phyloP scores from a whole-genome alignment of 2,329 filamentous ascomycete species.

The Ophiocordyceps camponoti-floridani region DNA sequence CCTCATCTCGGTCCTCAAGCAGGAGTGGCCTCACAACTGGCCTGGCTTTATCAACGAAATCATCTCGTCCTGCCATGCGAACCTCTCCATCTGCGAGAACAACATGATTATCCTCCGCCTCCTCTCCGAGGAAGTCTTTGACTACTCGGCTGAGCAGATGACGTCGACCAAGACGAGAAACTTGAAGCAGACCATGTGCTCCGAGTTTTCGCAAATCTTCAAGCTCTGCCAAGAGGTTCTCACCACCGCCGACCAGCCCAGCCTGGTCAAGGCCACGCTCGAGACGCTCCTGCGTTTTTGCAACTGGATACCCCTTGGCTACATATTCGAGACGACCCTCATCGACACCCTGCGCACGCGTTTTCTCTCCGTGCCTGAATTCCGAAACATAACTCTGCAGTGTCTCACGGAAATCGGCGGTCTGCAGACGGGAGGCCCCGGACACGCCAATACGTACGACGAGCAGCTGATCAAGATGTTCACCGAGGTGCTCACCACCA shows the following conservation, averaged over 20 bases:
- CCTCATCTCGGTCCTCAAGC: conserved; percentile 91
- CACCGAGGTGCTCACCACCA: conserved; percentile 83
- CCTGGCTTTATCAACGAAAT: conserved; percentile 99
- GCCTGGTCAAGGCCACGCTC: conserved; percentile 85
- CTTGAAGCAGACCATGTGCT: conserved; percentile 95
- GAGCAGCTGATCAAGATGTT: conserved; percentile 98
- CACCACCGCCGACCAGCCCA: conserved; percentile 72
- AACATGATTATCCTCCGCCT: conserved; percentile 97
- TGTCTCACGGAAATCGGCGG: conserved; percentile 95
- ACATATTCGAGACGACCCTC: conserved; percentile 94
- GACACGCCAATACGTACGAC: conserved; percentile 58
- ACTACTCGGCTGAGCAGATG: conserved; percentile 98
- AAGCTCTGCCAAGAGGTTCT: conserved; percentile 93
- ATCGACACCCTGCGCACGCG: conserved; percentile 87
- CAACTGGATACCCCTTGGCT: conserved; percentile 97
- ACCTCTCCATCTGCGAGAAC: conserved; percentile 95
- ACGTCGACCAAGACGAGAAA: conserved; percentile 95
- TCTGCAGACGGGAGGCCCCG: conserved; percentile 61
- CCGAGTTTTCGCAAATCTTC: conserved; percentile 97
- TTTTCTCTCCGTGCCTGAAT: conserved; percentile 85
- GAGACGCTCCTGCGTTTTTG: conserved; percentile 92
- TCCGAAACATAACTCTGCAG: conserved; percentile 91
- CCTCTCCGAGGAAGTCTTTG: conserved; percentile 94
- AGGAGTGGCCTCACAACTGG: conserved; percentile 99
- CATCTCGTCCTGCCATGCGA: conserved; percentile 87